Evolutionary conservation across 139 green algal species (phyloP), one percentile per base, ranked within the genome.

Genomic region (Auxenochlorella pyrenoidosa): DNA sequence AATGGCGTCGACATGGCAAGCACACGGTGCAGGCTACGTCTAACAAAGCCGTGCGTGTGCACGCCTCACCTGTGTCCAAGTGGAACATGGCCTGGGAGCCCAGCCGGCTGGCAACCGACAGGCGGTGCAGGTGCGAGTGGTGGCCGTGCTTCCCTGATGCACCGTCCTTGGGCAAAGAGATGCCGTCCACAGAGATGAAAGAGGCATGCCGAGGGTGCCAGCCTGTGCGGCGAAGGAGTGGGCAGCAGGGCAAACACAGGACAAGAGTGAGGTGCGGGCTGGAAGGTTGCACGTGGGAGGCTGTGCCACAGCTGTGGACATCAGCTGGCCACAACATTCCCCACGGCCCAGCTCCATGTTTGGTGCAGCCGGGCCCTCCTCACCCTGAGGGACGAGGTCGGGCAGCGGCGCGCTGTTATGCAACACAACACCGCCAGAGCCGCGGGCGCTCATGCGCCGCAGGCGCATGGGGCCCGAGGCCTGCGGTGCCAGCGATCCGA

Each of bases 1-100:
- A 22, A 2, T 24, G 16, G 54, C 3, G 54, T 13, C 6, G 47
- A 10, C 47, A 54, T 54, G 47, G 10, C 47, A 10, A 54, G 47
- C 47, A 10, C 47, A 54, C 47, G 6, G 47, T 54, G 6, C 8
- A 10, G 47, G 47, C 47, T 18, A n/a, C n/a, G 47, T 6, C 47
- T 18, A 54, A 54, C 47, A 54, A 6, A 54, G 47, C 47, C 10
- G 47, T 54, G 8, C 6, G 6, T 54, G 47, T 54, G 47, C 47
- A 28, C 59, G 21, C 28, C 24, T 86, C 34, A 43, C 85, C 58
- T n/a, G 87, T 85, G 72, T 84, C 66, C 36, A 84, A 2, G 54
- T 88, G 71, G 32, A 88, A 88, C 82, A 75, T 86, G 82, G 78
- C 47, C 3, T 36, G 30, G 0, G 38, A 38, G 40, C 40, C 36